These are phyloP conservation scores for Nepenthes alata DNA, from an alignment of 179 eudicot genomes.

Conservation along the genomic window DNA sequence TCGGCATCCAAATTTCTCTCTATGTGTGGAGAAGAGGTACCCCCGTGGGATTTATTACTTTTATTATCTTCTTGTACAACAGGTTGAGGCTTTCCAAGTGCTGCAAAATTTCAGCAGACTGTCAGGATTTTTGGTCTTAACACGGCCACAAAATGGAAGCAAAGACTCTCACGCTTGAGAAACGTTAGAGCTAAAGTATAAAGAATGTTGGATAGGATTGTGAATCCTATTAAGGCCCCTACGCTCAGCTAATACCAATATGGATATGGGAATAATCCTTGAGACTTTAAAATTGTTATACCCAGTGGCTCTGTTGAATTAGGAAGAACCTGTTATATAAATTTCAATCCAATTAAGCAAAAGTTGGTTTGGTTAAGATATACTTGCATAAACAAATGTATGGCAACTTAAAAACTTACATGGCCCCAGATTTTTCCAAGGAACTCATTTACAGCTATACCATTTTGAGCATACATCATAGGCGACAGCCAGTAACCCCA, in stretches of 20 bases:
- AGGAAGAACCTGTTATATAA: constrained; percentile 7
- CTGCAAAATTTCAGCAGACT: background rate
- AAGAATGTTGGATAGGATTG: constrained; percentile 16
- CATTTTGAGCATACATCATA: constrained; percentile 41
- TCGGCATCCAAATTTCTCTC: no score
- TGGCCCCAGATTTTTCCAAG: constrained; percentile 31
- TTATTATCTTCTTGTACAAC: background rate
- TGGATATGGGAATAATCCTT: constrained; percentile 19
- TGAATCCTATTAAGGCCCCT: constrained; percentile 22
- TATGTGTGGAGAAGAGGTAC: no score
- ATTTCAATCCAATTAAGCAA: background rate
- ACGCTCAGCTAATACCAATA: constrained; percentile 34
- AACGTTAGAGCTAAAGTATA: constrained; percentile 5
- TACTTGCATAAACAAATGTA: background rate
- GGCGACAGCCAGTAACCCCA: constrained; percentile 53
- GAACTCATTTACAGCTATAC: constrained; percentile 37
- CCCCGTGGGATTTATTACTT: background rate
- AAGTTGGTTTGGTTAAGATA: background rate
- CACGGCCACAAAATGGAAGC: background rate
- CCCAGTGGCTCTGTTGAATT: constrained; percentile 16
- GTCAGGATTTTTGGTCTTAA: no score
- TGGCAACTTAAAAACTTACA: constrained; percentile 15
- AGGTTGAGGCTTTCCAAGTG: constrained; percentile 2
- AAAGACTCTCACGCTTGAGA: constrained; percentile 6
- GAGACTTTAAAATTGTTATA: constrained; percentile 9